Base-by-base conservation (phyloP, 106 monocot species). In the Phalaenopsis aphrodite region DNA sequence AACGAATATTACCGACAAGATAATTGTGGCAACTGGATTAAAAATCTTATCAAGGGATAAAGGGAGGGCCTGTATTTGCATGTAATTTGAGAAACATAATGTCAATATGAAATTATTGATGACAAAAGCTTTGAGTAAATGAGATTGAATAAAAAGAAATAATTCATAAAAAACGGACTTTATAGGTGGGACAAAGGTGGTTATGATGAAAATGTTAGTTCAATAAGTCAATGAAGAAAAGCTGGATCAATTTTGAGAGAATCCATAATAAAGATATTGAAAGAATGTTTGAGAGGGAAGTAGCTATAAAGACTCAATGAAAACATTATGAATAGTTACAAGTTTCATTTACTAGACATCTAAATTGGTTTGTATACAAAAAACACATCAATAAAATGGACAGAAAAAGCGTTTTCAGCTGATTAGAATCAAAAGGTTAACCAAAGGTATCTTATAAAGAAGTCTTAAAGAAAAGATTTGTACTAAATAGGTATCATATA, bases 1-100 rank as follows among this genome's bases (percentile, higher is more conserved):
- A 85, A 99, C 98, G 86, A 99, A 99, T 41, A 94, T 99, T 56
- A 99, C 98, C 80, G 98, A 94, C 78, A 99, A 85, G 41, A 99
- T 77, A 78, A 99, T 79, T 76, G 98, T 94, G 68, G 94, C 85
- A 85, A 93, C 49, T 78, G 98, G 98, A 91, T 94, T 84, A 83
- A 99, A 99, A 24, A 99, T 93, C 86, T 89, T 94, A 77, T 99
- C 98, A 49, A 99, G 94, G 76, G 85, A 99, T 84, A 99, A 89
- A 77, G 98, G 98, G 75, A 99, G 94, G 45, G 98, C 94, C 98
- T 99, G 92, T 80, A 93, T 76, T 42, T 57, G 69, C 43, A 55
- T 57, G 19, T 30, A 68, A 71, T 56, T 72, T 39, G 49, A 55
- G 2, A 56, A 52, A 39, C 18, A 78, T 18, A 74, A 39, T 43